Evolutionary conservation across 352 stramenopile genomes (phyloP).

Genomic region (Globisporangium viniferum): DNA sequence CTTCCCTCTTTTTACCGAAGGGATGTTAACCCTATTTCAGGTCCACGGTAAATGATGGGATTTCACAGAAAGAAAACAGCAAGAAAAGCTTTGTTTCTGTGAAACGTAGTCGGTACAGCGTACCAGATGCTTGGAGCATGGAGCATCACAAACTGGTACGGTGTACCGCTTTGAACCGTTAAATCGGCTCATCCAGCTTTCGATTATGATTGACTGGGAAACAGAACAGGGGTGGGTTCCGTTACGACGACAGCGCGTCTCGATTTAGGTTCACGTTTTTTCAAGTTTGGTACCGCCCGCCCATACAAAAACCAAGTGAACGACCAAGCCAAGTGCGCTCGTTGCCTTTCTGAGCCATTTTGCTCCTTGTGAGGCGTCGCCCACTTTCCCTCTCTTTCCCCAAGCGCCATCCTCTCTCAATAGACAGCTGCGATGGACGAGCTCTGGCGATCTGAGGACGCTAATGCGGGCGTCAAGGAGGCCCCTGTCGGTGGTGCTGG

Average conservation of each 20-base stretch:
- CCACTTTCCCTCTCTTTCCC: background rate
- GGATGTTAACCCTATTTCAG: no score
- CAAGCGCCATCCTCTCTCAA: background rate
- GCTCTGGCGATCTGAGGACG: slow-evolving; percentile 33
- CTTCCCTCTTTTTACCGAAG: no score
- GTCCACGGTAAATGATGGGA: no score
- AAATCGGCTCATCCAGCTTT: background rate
- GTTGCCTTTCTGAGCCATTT: background rate
- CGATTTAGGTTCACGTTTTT: background rate
- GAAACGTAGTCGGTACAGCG: background rate
- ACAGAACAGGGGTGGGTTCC: background rate
- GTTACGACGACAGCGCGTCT: background rate
- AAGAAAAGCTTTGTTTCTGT: no score
- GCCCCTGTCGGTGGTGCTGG: background rate
- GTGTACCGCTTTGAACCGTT: slow-evolving; percentile 3
- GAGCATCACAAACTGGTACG: background rate
- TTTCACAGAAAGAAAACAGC: no score
- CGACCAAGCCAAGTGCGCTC: background rate
- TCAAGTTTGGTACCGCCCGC: background rate
- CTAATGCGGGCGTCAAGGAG: background rate
- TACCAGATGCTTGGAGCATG: background rate
- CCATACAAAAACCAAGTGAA: background rate
- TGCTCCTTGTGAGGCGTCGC: background rate
- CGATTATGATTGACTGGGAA: background rate
- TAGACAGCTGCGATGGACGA: slow-evolving; percentile 23